These are phyloP conservation scores for Citrus medica DNA, from an alignment of 345 rosid species.

Conservation along the genomic window DNA sequence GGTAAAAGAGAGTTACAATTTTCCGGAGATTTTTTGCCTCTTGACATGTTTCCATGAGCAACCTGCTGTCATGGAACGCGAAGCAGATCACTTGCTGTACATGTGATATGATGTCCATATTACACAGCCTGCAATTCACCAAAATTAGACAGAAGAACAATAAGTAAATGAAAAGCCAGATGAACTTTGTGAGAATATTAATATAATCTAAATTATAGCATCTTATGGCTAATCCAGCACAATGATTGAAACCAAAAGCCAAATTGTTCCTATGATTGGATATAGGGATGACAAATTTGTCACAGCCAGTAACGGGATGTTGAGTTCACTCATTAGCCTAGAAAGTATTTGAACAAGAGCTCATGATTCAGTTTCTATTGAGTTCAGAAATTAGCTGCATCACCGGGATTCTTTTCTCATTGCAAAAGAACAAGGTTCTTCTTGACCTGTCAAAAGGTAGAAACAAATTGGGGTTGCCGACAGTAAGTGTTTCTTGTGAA, in stretches of 20 bases:
- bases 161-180: not conserved
- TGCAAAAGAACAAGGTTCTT: too few relatives aligned
- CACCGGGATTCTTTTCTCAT: too few relatives aligned
- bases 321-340: not conserved
- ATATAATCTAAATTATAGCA: not conserved
- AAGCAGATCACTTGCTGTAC: slow-evolving; percentile 98
- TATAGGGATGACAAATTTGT: not conserved
- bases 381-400: not conserved
- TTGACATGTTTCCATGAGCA: slow-evolving; percentile 95
- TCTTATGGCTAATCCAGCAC: too few relatives aligned
- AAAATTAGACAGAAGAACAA: not conserved
- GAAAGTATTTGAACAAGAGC: not conserved
- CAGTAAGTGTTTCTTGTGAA: not conserved
- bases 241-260: not conserved
- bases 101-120: slow-evolving; percentile 91
- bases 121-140: slow-evolving; percentile 71
- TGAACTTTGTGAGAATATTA: too few relatives aligned
- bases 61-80: slow-evolving; percentile 91
- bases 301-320: not conserved
- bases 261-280: not conserved
- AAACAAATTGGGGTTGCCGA: not conserved
- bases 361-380: not conserved
- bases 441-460: not conserved
- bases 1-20: slow-evolving; percentile 88
- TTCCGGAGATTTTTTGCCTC: slow-evolving; percentile 90